Evolutionary conservation across 805 yeast species (phyloP).

Genomic region (Saturnispora sanitii): DNA sequence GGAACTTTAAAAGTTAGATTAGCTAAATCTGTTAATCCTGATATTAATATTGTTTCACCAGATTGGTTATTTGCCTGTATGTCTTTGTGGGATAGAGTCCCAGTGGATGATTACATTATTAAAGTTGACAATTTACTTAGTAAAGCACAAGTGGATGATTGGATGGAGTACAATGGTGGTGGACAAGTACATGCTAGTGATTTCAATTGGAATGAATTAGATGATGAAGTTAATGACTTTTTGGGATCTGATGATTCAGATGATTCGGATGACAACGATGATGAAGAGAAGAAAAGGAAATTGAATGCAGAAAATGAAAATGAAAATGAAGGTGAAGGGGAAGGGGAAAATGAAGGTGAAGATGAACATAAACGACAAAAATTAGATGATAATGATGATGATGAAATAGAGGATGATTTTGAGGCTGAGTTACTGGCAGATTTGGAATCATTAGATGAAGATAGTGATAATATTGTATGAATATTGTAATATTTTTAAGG

Average conservation of each 20-base stretch:
- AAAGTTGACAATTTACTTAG: constrained; percentile 38
- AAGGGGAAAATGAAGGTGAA: constrained; percentile 5
- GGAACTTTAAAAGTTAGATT: constrained; percentile 77
- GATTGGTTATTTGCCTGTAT: constrained; percentile 89
- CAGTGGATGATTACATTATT: constrained; percentile 50
- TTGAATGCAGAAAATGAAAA: constrained; percentile 17
- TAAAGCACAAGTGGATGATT: constrained; percentile 37
- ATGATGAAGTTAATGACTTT: constrained; percentile 47
- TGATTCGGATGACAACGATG: constrained; percentile 18
- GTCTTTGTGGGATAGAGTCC: constrained; percentile 63
- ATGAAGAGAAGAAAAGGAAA: constrained; percentile 18
- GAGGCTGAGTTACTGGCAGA: constrained; percentile 13
- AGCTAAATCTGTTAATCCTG: constrained; percentile 54
- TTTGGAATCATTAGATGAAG: constrained; percentile 18
- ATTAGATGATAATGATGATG: constrained; percentile 3
- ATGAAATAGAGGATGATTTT: constrained; percentile 26
- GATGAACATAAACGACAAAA: not conserved
- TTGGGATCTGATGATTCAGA: constrained; percentile 35
- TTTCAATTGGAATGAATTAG: constrained; percentile 44
- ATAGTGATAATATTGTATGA: constrained; percentile 12
- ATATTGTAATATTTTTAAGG: constrained; percentile 3
- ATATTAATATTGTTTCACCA: constrained; percentile 71
- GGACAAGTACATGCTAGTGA: constrained; percentile 33
- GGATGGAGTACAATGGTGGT: constrained; percentile 29
- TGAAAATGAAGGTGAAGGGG: constrained; percentile 19